phyloP scores from a whole-genome alignment of 2,329 filamentous ascomycete species.

The Colletotrichum horii region DNA sequence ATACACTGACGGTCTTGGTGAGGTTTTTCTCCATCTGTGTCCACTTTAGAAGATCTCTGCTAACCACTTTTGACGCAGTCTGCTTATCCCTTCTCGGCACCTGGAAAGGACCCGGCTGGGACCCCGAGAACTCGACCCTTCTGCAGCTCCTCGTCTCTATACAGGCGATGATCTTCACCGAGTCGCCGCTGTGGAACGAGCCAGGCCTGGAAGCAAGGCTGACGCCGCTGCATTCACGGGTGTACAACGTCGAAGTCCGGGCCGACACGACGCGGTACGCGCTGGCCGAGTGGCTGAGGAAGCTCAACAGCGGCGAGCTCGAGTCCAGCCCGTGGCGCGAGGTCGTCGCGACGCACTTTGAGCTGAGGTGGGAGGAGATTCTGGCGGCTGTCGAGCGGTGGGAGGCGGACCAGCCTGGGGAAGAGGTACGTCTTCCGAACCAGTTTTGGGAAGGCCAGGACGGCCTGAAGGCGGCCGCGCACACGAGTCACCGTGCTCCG shows the following conservation, averaged over 20 bases:
- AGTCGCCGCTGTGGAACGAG: conserved; percentile 60
- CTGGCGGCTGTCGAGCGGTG: not conserved
- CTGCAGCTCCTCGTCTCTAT: conserved; percentile 60
- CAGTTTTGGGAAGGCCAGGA: not conserved
- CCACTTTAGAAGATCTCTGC: not conserved
- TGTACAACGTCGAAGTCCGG: conserved; percentile 35
- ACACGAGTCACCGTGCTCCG: not conserved
- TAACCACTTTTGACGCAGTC: conserved; percentile 32
- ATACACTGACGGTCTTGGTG: conserved; percentile 51
- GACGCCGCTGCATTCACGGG: not conserved
- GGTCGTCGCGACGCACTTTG: not conserved
- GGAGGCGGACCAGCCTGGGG: not conserved
- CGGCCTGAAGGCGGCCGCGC: not conserved
- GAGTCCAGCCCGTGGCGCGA: not conserved
- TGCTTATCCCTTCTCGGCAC: conserved; percentile 56
- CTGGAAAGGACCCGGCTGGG: conserved; percentile 53
- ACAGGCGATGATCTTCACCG: conserved; percentile 62
- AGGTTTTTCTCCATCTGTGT: conserved; percentile 16
- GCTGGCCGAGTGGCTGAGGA: conserved; percentile 30
- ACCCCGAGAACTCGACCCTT: conserved; percentile 49
- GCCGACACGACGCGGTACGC: conserved; percentile 31
- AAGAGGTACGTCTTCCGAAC: not conserved
- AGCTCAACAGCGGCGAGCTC: not conserved
- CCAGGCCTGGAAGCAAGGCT: conserved; percentile 38
- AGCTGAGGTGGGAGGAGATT: not conserved